Conservation (phyloP, 2,329 filamentous ascomycete genomes). For the Phialophora expanda region DNA sequence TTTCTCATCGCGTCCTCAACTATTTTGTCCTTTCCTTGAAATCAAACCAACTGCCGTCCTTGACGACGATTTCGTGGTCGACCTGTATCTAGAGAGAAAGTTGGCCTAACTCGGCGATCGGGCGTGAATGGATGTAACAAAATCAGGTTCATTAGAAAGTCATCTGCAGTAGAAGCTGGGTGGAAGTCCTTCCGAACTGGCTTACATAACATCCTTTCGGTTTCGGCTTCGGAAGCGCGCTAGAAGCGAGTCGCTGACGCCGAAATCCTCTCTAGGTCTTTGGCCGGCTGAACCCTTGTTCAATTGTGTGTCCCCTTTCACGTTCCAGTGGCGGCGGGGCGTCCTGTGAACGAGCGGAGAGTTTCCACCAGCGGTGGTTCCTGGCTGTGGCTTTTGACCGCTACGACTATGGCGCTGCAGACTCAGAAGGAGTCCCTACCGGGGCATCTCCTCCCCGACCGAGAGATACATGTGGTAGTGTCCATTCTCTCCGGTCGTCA, state of each 20-base stretch:
- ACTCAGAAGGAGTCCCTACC: neutral
- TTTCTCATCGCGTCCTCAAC: neutral
- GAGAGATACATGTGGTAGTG: constrained; percentile 64
- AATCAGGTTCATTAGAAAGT: neutral
- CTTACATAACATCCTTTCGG: neutral
- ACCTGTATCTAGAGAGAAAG: neutral
- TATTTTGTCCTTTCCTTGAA: neutral
- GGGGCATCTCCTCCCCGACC: constrained; percentile 34
- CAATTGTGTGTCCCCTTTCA: neutral
- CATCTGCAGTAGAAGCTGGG: neutral
- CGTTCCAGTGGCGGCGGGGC: neutral
- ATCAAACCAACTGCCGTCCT: neutral
- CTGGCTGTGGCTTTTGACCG: neutral
- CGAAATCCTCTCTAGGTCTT: neutral
- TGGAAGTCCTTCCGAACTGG: neutral
- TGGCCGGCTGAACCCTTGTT: neutral
- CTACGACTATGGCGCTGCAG: constrained; percentile 3
- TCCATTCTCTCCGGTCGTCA: constrained; percentile 70
- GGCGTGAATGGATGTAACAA: neutral
- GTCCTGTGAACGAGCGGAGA: neutral
- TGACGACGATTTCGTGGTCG: neutral
- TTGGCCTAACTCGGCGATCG: neutral
- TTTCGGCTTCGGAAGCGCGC: neutral
- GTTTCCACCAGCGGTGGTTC: neutral
- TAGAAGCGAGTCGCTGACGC: neutral